Evolutionary conservation across 352 stramenopile species (phyloP), one percentile per base, ranked within the genome.

Genomic region (Phytophthora capsici): DNA sequence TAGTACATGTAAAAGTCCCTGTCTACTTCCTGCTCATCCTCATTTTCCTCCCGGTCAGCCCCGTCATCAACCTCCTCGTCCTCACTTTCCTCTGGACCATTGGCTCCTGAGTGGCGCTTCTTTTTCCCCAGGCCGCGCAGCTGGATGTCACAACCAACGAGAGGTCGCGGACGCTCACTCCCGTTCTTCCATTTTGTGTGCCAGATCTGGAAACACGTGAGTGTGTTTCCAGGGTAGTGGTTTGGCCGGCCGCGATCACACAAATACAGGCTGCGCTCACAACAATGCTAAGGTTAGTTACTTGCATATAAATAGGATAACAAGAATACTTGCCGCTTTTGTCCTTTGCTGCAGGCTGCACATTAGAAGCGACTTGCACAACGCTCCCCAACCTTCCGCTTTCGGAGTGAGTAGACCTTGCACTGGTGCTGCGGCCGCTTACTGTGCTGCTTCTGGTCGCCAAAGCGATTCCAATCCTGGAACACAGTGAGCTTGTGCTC

Each of bases 161-260:
- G 48, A 6, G 48, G 48, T 13, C 22, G 14, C 9, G 48, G 48
- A 6, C 48, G 48, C n/a, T 45, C 34, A 2, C 9, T 6, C 4
- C 48, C 48, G 20, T 45, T 45, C 0, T 32, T 20, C 28, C 48
- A 45, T 19, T 34, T 30, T 0, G 28, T 14, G 19, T n/a, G 25
- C 3, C 6, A 28, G 25, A 28, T 28, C 25, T 28, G 25, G 3
- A 28, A 28, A 6, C 19, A 56, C 8, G 32, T 45, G 4, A 56
- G 10, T 17, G 17, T 30, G 48, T 45, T 56, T 1, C 48, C 48
- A 2, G 48, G 30, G 34, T 56, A 56, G 32, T 34, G 48, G 6
- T 40, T 26, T 9, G 7, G 37, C 16, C 45, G 17, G 2, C 30
- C 17, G 17, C 38, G 7, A 22, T n/a, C 38, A 4, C 38, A 45